Evolutionary conservation across 2,329 filamentous ascomycete species (phyloP).

Genomic region (Coniochaeta sp.): DNA sequence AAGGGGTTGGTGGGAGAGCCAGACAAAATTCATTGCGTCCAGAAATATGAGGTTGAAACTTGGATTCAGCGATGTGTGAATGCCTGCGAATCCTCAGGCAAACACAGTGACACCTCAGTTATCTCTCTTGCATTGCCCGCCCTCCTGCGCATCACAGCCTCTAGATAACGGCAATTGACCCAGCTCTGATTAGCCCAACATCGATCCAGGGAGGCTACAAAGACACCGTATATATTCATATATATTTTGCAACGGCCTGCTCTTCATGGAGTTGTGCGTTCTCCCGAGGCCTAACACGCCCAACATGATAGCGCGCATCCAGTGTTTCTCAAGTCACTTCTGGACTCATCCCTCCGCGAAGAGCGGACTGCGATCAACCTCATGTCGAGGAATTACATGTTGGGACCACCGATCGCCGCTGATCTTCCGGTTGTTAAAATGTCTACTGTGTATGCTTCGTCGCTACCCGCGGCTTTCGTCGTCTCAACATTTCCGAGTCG

Average conservation of each 20-base stretch:
- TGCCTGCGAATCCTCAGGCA: not conserved
- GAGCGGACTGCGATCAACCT: no score
- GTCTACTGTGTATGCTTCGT: not conserved
- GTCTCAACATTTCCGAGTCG: not conserved
- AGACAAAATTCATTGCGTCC: constrained; percentile 10
- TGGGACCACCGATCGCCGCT: not conserved
- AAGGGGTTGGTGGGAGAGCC: constrained; percentile 2
- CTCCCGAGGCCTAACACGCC: no score
- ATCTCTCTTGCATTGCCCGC: not conserved
- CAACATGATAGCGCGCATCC: no score
- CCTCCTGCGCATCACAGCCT: not conserved
- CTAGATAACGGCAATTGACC: not conserved
- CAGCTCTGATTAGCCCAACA: no score
- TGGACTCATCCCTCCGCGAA: no score
- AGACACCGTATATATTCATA: no score
- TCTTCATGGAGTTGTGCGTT: no score
- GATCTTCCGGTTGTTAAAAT: not conserved
- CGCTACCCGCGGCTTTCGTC: not conserved
- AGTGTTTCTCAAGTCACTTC: no score
- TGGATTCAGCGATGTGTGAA: not conserved
- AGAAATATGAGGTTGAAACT: constrained; percentile 9
- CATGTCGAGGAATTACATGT: not conserved
- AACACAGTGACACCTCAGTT: not conserved
- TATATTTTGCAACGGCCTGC: no score
- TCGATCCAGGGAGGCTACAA: no score